Base-by-base conservation (phyloP, 2,329 filamentous ascomycete species). In the Parafenestella ontariensis region DNA sequence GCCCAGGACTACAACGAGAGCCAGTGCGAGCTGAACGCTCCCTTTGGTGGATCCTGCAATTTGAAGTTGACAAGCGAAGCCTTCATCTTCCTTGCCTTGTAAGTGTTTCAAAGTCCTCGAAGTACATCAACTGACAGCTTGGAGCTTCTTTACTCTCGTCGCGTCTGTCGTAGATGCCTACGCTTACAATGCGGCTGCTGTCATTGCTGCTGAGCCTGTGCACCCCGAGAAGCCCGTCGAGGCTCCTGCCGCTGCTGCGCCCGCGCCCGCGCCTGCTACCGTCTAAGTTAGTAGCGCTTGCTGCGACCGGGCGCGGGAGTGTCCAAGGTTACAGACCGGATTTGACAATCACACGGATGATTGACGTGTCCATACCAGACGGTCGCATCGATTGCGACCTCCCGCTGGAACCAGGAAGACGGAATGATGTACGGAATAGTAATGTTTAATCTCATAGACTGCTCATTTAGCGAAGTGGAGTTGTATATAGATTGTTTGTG, bases 11-110 rank as follows among this genome's bases (percentile, higher is more conserved):
- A 80, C 58, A 72, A 68, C 55, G 51, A 59, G 46, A 36, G 61
- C 15, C 36, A 62, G 29, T 80, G 78, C 64, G 56, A 29, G 47
- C 36, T 58, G 24, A 64, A 71, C 43, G 56, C 72, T 3, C 78
- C 79, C 1, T 66, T 69, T 1, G 66, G 66, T 39, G 48, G 71
- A 15, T 42, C 48, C 26, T 81, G 78, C 64, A 56, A 58, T 8
- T 61, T 68, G 31, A 81, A 81, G 64, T 65, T 70, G 43, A 73
- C 77, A 18, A 76, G 73, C 40, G 74, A 81, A 60, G 58, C 78
- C 0, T 81, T 81, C 52, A 77, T 77, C 31, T 81, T 80, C 66
- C 51, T 81, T 1, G 70, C 77, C 23, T 80, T 81, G 78, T 80
- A 76, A 44, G 77, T 49, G 7, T 26, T 55, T 72, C 78, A 3